Percentiles rank a stretch among this genome's conserved stretches.
These are phyloP conservation scores for Paramecium sexaurelia DNA, from an alignment of 73 alveolate species.

Conservation along the genomic window DNA sequence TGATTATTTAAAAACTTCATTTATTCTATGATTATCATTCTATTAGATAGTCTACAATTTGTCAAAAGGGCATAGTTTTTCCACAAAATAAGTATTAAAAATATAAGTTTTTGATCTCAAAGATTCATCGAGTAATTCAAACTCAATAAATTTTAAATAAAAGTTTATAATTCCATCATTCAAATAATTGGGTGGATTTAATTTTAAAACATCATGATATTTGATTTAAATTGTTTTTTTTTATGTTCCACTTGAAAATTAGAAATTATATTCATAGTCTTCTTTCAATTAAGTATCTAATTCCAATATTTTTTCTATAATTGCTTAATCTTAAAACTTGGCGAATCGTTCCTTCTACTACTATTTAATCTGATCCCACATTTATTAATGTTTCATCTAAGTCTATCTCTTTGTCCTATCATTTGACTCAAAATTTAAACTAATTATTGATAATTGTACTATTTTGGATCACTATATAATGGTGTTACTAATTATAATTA, in stretches of 20 bases:
- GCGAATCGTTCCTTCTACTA: not conserved
- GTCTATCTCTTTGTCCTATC: not conserved
- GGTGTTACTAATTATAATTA: not conserved
- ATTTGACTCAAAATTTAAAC: not conserved
- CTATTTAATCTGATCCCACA: slow-evolving; percentile 14
- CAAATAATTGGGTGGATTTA: slow-evolving; percentile 61
- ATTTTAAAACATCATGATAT: slow-evolving; percentile 61
- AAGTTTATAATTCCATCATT: slow-evolving; percentile 67
- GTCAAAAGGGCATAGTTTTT: slow-evolving; percentile 59
- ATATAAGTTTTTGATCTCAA: slow-evolving; percentile 33
- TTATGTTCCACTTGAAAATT: not conserved
- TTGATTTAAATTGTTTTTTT: slow-evolving; percentile 52
- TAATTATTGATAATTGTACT: not conserved
- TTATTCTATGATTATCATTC: not conserved
- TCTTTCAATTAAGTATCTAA: not conserved
- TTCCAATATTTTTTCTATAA: not conserved
- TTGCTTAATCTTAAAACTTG: not conserved
- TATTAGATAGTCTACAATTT: not conserved
- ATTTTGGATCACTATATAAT: not conserved
- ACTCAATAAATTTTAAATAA: slow-evolving; percentile 58
- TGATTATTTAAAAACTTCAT: not conserved
- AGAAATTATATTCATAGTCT: slow-evolving; percentile 44
- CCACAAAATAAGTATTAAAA: slow-evolving; percentile 62
- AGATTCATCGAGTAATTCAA: slow-evolving; percentile 18
- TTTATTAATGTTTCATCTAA: not conserved